Base-by-base conservation (phyloP, 129 eudicot genomes). In the Flaveria brownii region DNA sequence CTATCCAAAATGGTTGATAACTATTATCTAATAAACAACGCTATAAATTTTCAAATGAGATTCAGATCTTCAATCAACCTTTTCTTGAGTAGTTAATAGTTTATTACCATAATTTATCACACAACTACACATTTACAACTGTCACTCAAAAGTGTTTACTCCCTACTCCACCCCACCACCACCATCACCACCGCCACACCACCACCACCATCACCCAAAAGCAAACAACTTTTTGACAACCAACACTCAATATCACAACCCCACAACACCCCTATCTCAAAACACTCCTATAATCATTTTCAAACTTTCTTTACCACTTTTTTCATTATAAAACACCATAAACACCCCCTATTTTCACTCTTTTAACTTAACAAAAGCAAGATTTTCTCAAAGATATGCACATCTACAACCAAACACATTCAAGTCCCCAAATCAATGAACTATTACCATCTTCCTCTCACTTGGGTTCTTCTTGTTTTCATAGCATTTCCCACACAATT, bases 381-480 rank as follows among this genome's bases (percentile, higher is more conserved):
- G 54, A 70, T 20, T 49, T 57, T 43, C 63, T 56, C 79, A 33
- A 74, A 56, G 70, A 55, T 67, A 80, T 73, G 84, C 64, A 75
- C 75, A 80, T 67, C 36, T 65, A 9, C 62, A 73, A 80, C 59
- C 69, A 73, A 73, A 65, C 78, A 63, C 80, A 78, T 33, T 65
- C 77, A 63, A 54, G 45, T 81, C 84, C 61, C 55, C 71, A 70
- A 78, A 26, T 26, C 30, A 78, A 90, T 90, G 96, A 88, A 78
- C 81, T 80, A 73, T 63, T 46, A 67, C 17, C 73, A 66, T 54
- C 71, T 80, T 56, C 70, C 74, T 70, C 42, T 84, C 78, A 78
- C 86, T 81, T 80, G 86, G 71, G 16, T 83, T 4, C 63, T 83
- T 78, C 92, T 88, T 25, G 52, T 87, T 80, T 26, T 87, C 39